Evolutionary conservation across 2,329 filamentous ascomycete species (phyloP).

Genomic region (Xylaria sp.): DNA sequence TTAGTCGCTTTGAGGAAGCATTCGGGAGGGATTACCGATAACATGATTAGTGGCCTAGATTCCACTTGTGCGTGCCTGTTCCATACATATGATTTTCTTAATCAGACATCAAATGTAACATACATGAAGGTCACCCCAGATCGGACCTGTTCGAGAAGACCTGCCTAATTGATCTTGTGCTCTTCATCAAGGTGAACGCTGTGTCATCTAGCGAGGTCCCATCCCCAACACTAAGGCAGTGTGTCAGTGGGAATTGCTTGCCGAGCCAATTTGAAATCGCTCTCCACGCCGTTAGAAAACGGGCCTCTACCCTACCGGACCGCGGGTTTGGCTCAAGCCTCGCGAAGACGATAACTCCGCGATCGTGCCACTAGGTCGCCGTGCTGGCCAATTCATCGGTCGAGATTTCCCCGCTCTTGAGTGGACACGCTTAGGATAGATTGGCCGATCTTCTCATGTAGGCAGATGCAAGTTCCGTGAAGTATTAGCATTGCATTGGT

Average conservation of each 20-base stretch:
- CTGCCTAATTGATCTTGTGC: conserved; percentile 27
- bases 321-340: not conserved
- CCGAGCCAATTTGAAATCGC: conserved; percentile 2
- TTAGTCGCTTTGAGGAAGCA: not conserved
- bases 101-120: conserved; percentile 19
- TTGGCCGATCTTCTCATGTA: conserved; percentile 27
- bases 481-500: conserved; percentile 11
- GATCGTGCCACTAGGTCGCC: conserved; percentile 5
- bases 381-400: not conserved
- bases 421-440: conserved; percentile 2
- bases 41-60: conserved; percentile 15
- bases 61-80: too few relatives aligned
- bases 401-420: conserved; percentile 1
- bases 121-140: conserved; percentile 5
- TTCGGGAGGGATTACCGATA: conserved; percentile 24
- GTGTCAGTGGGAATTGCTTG: not conserved
- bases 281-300: conserved; percentile 1
- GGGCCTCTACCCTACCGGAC: not conserved
- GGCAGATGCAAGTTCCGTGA: conserved; percentile 23
- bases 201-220: conserved; percentile 8
- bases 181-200: conserved; percentile 9
- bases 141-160: conserved; percentile 6
- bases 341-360: not conserved
- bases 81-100: too few relatives aligned
- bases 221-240: conserved; percentile 30